Conservation (phyloP, 2,329 filamentous ascomycete species). For the Venturia nashicola region DNA sequence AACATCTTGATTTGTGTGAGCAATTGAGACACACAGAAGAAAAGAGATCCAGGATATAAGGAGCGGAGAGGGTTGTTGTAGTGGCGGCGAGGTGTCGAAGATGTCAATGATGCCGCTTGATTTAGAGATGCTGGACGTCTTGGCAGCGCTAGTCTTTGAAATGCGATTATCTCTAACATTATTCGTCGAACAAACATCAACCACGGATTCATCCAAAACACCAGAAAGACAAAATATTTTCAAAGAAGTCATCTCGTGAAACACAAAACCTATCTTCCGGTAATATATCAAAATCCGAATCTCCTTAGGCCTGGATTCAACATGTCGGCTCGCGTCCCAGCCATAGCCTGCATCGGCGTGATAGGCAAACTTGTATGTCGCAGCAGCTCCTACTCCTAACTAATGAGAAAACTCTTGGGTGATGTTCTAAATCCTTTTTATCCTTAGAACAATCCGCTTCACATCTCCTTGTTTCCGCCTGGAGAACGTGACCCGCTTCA, state of each 20-base stretch:
- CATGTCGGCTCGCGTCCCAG: constrained; percentile 45
- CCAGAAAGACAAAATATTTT: not conserved
- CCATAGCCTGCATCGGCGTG: constrained; percentile 84
- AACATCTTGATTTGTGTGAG: constrained; percentile 30
- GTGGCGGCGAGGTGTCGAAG: constrained; percentile 20
- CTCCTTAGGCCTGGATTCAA: not conserved
- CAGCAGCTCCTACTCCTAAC: not conserved
- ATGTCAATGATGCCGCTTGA: not conserved
- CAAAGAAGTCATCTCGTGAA: not conserved
- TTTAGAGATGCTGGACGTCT: not conserved
- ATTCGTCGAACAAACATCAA: constrained; percentile 6
- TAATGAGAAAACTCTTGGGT: not conserved
- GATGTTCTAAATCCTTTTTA: not conserved
- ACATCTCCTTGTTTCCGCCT: constrained; percentile 76
- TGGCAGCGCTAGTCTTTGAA: not conserved
- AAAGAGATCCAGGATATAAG: constrained; percentile 8
- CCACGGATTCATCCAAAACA: not conserved
- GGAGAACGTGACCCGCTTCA: constrained; percentile 68
- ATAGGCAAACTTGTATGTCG: constrained; percentile 73
- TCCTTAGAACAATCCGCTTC: constrained; percentile 81
- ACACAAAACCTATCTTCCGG: not conserved
- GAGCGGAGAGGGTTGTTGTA: constrained; percentile 24
- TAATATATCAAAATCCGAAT: not conserved
- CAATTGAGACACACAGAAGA: not conserved
- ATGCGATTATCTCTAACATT: not conserved